Conservation (phyloP, 106 monocot species). For the Dendrobium chrysotoxum region DNA sequence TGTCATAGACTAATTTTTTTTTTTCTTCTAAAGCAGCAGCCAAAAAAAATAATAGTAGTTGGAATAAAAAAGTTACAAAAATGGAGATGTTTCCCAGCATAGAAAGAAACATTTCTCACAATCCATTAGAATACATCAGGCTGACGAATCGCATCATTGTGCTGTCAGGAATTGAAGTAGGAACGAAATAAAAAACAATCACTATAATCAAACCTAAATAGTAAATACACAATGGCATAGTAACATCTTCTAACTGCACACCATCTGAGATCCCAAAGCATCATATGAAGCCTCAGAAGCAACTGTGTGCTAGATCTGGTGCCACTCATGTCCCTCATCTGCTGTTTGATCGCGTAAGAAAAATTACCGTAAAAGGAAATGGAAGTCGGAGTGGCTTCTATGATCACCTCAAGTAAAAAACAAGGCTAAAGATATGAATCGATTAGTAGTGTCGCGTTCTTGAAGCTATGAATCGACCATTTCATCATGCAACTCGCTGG, state of each 20-base stretch:
- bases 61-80: neutral
- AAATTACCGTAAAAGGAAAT: constrained; percentile 1
- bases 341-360: neutral
- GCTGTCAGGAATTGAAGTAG: neutral
- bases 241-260: neutral
- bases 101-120: neutral
- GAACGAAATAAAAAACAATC: neutral
- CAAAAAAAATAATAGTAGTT: neutral
- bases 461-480: constrained; percentile 77
- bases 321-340: constrained; percentile 5
- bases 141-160: neutral
- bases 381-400: constrained; percentile 1
- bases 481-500: constrained; percentile 94
- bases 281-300: neutral
- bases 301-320: neutral
- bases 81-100: constrained; percentile 1
- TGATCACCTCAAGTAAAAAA: constrained; percentile 5
- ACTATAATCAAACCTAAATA: constrained; percentile 8
- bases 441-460: too few species aligned
- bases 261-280: constrained; percentile 1
- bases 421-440: neutral
- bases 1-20: too few species aligned
- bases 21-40: too few species aligned
- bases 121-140: neutral
- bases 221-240: constrained; percentile 4